A percentile compares a stretch with the other conserved stretches of the same genome.
Evolutionary conservation across 305 asterid species (phyloP).

Genomic region (Rubia peregrina): DNA sequence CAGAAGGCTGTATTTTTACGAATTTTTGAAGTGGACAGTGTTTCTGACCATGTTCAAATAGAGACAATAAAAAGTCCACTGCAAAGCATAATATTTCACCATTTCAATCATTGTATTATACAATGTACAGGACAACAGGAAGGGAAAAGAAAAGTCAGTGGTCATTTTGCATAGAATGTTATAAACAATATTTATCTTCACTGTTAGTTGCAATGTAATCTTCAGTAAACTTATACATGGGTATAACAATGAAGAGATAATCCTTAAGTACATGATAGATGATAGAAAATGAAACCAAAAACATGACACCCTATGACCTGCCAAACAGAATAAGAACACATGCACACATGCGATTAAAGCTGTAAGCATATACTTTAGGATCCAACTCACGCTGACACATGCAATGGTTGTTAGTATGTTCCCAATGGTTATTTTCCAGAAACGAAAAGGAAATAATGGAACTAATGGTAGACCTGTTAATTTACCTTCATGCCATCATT

Average conservation of each 20-base stretch:
- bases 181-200: background rate
- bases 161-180: background rate
- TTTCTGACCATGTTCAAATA: background rate
- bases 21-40: background rate
- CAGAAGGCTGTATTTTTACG: too few species aligned
- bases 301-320: background rate
- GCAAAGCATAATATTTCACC: background rate
- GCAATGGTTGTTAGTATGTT: too few species aligned
- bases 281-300: background rate
- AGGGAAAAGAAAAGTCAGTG: background rate
- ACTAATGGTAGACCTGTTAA: conserved; percentile 14
- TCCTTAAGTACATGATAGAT: background rate
- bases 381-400: conserved; percentile 71
- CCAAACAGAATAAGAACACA: background rate
- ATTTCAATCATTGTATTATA: background rate
- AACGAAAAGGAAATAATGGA: background rate
- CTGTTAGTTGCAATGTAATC: background rate
- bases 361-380: background rate
- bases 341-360: background rate
- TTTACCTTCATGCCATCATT: conserved; percentile 97
- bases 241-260: background rate
- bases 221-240: background rate
- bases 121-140: background rate
- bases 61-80: background rate
- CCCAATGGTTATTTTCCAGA: background rate